Base-by-base conservation (phyloP, 345 rosid species). In the Gossypium anomalum region DNA sequence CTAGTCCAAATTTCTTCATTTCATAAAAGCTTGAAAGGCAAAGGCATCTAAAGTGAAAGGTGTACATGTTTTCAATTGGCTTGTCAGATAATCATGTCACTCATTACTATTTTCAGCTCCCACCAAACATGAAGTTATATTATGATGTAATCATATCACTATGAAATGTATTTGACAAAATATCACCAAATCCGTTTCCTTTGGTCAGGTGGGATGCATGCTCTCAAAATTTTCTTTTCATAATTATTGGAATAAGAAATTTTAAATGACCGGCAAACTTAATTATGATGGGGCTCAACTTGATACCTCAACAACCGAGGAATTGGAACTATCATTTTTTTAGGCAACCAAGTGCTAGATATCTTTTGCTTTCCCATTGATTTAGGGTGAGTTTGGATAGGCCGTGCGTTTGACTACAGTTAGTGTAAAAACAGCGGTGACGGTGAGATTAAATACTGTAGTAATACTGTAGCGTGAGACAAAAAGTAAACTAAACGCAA, bases 321-420 rank as follows among this genome's bases (percentile, higher is more conserved):
- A 49, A 25, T 68, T 25, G 34, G 23, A 68, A 44, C 58, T 27
- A 25, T 48, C 8, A 22, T 57, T 9, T 20, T 22, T 14, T 16
- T 68, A 49, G 72, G 44, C 58, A 68, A 25, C 23, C 60, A 70
- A 17, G 73, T 10, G 44, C 17, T 70, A 27, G 72, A 25, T 68
- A 22, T 15, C 44, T 67, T 13, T 65, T 20, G 34, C 34, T 66
- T 70, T 70, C 60, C 3, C 59, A 69, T 20, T 17, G 44, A 68
- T 25, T 49, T n/a, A n/a, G n/a, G n/a, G n/a, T n/a, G n/a, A n/a
- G n/a, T n/a, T n/a, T n/a, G n/a, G n/a, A n/a, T n/a, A n/a, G n/a
- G n/a, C n/a, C n/a, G n/a, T n/a, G n/a, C n/a, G n/a, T n/a, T n/a
- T n/a, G n/a, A n/a, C n/a, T n/a, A n/a, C n/a, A n/a, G n/a, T n/a